Conservation (phyloP, 331 rosid genomes). For the Arachis monticola region DNA sequence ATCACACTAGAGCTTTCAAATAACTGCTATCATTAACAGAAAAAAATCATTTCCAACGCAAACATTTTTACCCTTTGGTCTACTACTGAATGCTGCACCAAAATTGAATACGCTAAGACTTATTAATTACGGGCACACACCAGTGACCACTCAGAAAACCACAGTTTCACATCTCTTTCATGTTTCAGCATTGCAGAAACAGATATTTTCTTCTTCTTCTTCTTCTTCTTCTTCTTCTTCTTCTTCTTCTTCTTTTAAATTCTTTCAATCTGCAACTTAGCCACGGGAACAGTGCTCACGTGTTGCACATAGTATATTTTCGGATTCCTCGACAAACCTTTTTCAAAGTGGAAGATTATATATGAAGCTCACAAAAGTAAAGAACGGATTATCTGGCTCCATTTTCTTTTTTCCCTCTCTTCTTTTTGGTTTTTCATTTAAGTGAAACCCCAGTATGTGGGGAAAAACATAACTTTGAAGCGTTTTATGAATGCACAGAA, state of each 20-base stretch:
- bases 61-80: too few species aligned
- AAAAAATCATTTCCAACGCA: too few species aligned
- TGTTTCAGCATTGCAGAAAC: constrained; percentile 11
- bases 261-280: neutral
- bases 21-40: too few species aligned
- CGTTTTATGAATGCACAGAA: neutral
- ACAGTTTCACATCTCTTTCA: constrained; percentile 19
- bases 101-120: constrained; percentile 1
- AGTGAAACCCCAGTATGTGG: neutral
- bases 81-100: neutral
- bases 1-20: constrained; percentile 36
- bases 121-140: neutral
- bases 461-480: constrained; percentile 7
- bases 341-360: constrained; percentile 22
- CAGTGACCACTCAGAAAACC: constrained; percentile 6
- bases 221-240: neutral
- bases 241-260: too few species aligned
- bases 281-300: neutral
- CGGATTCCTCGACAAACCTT: neutral
- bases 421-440: neutral
- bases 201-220: neutral
- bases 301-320: neutral
- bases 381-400: constrained; percentile 7
- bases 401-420: too few species aligned
- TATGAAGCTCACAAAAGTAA: constrained; percentile 8